A percentile compares a stretch with the other conserved stretches of the same genome.
These are phyloP conservation scores for Spathaspora jeffriesii DNA, from an alignment of 1,139 yeast genomes.

Conservation along the genomic window DNA sequence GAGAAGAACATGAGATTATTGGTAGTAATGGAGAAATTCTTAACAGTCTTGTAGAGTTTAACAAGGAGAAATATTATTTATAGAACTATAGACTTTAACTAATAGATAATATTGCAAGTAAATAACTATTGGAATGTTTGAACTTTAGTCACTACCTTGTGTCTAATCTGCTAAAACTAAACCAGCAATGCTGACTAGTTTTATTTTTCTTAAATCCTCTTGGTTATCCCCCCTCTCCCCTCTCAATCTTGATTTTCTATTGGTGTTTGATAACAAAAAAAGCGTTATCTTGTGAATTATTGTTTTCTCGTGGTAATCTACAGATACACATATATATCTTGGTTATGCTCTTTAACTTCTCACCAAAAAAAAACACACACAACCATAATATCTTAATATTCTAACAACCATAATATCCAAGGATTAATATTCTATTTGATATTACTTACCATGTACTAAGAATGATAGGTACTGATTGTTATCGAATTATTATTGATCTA, in stretches of 20 bases:
- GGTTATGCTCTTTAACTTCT: too few relatives aligned
- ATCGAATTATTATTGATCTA: constrained; percentile 37
- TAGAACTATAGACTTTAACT: constrained; percentile 5
- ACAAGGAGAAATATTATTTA: constrained; percentile 46
- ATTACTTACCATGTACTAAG: constrained; percentile 1
- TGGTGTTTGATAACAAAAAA: too few relatives aligned
- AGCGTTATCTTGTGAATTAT: too few relatives aligned
- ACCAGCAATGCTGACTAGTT: too few relatives aligned
- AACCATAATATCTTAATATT: background rate
- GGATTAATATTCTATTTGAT: background rate
- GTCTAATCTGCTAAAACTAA: too few relatives aligned
- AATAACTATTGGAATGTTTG: too few relatives aligned
- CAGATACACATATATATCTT: too few relatives aligned
- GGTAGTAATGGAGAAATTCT: constrained; percentile 61
- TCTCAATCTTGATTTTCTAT: background rate
- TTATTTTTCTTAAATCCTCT: background rate
- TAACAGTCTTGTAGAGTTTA: constrained; percentile 52
- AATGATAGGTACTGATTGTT: constrained; percentile 48
- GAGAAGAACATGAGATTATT: constrained; percentile 44
- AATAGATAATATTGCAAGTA: too few relatives aligned
- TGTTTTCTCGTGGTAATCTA: too few relatives aligned
- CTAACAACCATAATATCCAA: too few relatives aligned
- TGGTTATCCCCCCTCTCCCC: background rate
- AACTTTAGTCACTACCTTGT: too few relatives aligned
- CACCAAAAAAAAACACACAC: background rate